Evolutionary conservation across 2,329 filamentous ascomycete genomes (phyloP).

Genomic region (Albophoma yamanashiensis): DNA sequence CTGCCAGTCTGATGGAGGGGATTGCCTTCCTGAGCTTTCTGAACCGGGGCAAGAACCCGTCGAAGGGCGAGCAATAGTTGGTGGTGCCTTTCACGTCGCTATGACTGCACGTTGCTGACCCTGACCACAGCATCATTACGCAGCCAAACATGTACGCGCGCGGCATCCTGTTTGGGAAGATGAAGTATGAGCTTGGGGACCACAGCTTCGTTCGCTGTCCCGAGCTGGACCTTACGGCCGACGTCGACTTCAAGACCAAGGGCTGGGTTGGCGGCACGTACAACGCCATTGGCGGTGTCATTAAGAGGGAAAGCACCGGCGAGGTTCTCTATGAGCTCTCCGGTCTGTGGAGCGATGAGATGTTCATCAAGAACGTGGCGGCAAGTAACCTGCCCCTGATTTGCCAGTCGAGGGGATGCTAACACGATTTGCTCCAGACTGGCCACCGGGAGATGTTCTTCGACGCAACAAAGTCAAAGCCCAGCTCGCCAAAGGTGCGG

Average conservation of each 20-base stretch:
- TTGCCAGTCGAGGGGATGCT: neutral
- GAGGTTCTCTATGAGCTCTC: slow-evolving; percentile 86
- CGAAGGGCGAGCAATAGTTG: slow-evolving; percentile 77
- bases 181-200: slow-evolving; percentile 98
- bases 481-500: slow-evolving; percentile 61
- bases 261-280: slow-evolving; percentile 95
- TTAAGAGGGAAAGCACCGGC: slow-evolving; percentile 79
- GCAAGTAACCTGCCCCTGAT: slow-evolving; percentile 32
- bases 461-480: slow-evolving; percentile 69
- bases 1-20: slow-evolving; percentile 96
- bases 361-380: slow-evolving; percentile 77
- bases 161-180: slow-evolving; percentile 94
- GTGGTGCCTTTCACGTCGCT: slow-evolving; percentile 19
- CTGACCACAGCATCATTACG: slow-evolving; percentile 60
- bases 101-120: slow-evolving; percentile 5
- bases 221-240: slow-evolving; percentile 74
- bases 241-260: slow-evolving; percentile 98
- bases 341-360: slow-evolving; percentile 88
- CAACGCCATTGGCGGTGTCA: slow-evolving; percentile 85
- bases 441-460: slow-evolving; percentile 86
- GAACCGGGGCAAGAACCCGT: slow-evolving; percentile 59
- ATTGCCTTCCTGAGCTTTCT: slow-evolving; percentile 76
- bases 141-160: slow-evolving; percentile 99
- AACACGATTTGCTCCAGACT: slow-evolving; percentile 46
- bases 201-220: slow-evolving; percentile 90